A percentile compares a stretch with the other conserved stretches of the same genome.
phyloP scores from a whole-genome alignment of 2,329 filamentous ascomycete species.

The Amauroascus niger region DNA sequence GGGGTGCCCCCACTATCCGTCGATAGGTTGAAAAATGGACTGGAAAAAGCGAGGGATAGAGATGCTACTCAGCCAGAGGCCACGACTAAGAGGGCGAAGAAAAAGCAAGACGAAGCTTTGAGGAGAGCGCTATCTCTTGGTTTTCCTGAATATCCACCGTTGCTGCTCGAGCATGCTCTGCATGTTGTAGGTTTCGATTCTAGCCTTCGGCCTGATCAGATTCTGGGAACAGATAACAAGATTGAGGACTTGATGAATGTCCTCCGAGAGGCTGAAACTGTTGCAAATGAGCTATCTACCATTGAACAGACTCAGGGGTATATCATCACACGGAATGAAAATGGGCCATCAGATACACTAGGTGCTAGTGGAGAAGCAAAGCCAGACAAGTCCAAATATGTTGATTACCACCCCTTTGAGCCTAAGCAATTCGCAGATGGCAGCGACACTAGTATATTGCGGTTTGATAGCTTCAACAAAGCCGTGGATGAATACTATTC shows the following conservation, averaged over 20 bases:
- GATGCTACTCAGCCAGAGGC: constrained; percentile 22
- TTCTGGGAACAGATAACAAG: constrained; percentile 56
- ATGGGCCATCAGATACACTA: constrained; percentile 27
- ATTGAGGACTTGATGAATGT: constrained; percentile 59
- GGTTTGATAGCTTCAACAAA: constrained; percentile 78
- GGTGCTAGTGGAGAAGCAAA: constrained; percentile 33
- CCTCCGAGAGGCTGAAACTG: constrained; percentile 58
- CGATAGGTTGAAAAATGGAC: constrained; percentile 58
- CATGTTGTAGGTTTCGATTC: constrained; percentile 60
- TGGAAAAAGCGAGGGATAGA: constrained; percentile 52
- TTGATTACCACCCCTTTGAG: constrained; percentile 90
- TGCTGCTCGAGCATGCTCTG: constrained; percentile 79
- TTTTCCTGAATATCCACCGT: constrained; percentile 80
- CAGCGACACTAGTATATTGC: constrained; percentile 55
- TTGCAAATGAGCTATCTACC: constrained; percentile 59
- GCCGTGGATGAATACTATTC: constrained; percentile 97
- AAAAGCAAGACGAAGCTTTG: constrained; percentile 65
- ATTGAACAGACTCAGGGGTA: constrained; percentile 64
- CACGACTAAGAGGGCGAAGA: constrained; percentile 55
- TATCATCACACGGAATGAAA: constrained; percentile 63
- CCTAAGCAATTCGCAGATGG: constrained; percentile 69
- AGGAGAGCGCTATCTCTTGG: constrained; percentile 71
- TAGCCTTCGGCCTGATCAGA: constrained; percentile 54
- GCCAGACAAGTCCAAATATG: constrained; percentile 45
- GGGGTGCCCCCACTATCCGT: constrained; percentile 66